Conservation (phyloP, 352 stramenopile genomes). For the Phytopythium montanum region DNA sequence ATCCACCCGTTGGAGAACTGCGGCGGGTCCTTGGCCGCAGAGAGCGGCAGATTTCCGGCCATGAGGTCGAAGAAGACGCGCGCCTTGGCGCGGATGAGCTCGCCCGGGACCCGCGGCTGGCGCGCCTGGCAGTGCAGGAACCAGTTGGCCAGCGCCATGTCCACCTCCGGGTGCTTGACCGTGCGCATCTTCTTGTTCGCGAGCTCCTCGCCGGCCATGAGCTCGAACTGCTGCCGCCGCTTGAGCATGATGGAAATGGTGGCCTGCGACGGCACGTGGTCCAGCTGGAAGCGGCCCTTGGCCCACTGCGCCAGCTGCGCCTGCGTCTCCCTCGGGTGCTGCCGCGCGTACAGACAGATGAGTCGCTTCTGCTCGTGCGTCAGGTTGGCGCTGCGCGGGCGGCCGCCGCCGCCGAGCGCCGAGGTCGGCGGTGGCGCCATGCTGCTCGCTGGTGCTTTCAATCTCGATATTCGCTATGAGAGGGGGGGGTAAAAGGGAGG, state of each 20-base stretch:
- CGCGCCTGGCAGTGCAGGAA: conserved; percentile 68
- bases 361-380: conserved; percentile 80
- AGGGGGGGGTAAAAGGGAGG: background rate
- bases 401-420: background rate
- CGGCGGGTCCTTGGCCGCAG: conserved; percentile 34
- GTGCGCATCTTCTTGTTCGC: conserved; percentile 73
- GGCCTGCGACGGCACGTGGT: conserved; percentile 68
- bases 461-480: background rate
- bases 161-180: conserved; percentile 74
- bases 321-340: conserved; percentile 72
- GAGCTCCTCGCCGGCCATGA: conserved; percentile 71
- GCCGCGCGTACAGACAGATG: conserved; percentile 71
- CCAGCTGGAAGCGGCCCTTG: conserved; percentile 58
- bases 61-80: conserved; percentile 65
- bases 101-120: conserved; percentile 55
- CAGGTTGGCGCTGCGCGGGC: conserved; percentile 62
- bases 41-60: conserved; percentile 27
- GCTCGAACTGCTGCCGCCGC: conserved; percentile 59
- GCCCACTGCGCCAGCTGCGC: conserved; percentile 71
- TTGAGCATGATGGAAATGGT: conserved; percentile 84
- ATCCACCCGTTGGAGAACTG: conserved; percentile 89
- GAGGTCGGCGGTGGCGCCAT: background rate
- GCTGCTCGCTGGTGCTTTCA: background rate
- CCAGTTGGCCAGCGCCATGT: conserved; percentile 79
- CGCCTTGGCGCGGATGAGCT: conserved; percentile 74